Base-by-base conservation (phyloP, 371 early-diverging fungal species). In the Mortierella sp. region DNA sequence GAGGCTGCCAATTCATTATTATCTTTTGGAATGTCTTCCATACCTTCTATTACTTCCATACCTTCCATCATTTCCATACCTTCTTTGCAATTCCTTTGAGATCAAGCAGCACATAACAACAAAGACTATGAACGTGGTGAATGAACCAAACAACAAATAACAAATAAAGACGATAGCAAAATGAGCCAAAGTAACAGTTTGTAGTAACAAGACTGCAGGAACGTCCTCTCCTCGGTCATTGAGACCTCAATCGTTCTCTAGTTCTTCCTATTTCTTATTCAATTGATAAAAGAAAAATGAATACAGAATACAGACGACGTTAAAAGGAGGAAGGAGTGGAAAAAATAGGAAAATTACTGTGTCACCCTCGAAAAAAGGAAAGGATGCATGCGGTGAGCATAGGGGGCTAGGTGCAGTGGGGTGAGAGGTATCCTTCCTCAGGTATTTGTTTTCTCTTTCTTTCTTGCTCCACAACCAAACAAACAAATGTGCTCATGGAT, bases 291-390 rank as follows among this genome's bases (percentile, higher is more conserved):
- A 21, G n/a, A n/a, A 19, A 1, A 55, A n/a, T 55, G 55, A n/a
- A 24, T 55, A 55, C 5, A n/a, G n/a, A n/a, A n/a, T n/a, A n/a
- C n/a, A 16, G 31, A 60, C 44, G 44, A 68, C 68, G 42, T 21
- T 55, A 19, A 55, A 5, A 24, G n/a, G 9, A 55, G n/a, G n/a
- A 55, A 8, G 8, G 8, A n/a, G 24, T 14, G 14, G 52, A 9
- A 24, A 55, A n/a, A n/a, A 54, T n/a, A 54, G 0, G 55, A 5
- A 68, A 65, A 68, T 42, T 68, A 24, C 68, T 68, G 68, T 68
- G 68, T 68, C 42, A 68, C 68, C 68, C 38, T 68, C 42, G 42
- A 68, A 68, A 68, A 50, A 68, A 34, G 65, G 65, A 38, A 63
- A 21, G 34, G 68, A 68, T 68, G 34, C 38, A 38, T 16, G 42